Conservation (phyloP, 192 early-diverging fungal genomes). For the Phycomyces blakesleeanus region DNA sequence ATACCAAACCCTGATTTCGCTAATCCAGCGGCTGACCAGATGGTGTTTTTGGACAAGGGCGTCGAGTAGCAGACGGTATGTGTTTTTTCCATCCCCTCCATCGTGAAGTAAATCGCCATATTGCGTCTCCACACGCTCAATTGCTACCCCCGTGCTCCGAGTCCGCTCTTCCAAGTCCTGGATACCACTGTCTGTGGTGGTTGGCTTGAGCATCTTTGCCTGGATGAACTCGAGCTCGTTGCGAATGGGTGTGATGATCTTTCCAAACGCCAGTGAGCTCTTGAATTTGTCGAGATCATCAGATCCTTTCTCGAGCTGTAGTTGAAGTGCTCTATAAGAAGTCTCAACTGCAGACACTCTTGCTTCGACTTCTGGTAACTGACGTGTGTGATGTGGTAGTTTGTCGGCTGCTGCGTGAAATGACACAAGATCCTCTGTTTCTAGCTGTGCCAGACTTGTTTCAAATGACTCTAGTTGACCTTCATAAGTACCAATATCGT, state of each 20-base stretch:
- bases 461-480: too few relatives aligned
- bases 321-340: conserved; percentile 4
- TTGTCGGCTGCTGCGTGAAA: neutral
- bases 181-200: conserved; percentile 33
- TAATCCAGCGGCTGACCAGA: conserved; percentile 30
- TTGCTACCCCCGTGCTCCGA: conserved; percentile 2
- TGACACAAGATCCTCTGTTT: neutral
- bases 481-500: neutral
- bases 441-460: too few relatives aligned
- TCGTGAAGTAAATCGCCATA: conserved; percentile 17
- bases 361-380: neutral
- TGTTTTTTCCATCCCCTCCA: neutral
- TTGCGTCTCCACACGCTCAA: conserved; percentile 8
- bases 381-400: neutral
- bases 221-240: conserved; percentile 35
- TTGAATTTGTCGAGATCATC: neutral
- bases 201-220: conserved; percentile 39
- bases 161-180: conserved; percentile 28
- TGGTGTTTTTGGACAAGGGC: conserved; percentile 19
- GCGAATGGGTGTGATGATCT: conserved; percentile 8
- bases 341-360: conserved; percentile 4
- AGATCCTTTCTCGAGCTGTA: conserved; percentile 13
- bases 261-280: conserved; percentile 4
- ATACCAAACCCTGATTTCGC: conserved; percentile 43
- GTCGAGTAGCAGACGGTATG: conserved; percentile 10